A percentile compares a stretch with the other conserved stretches of the same genome.
These are phyloP conservation scores for Parietaria judaica DNA, from an alignment of 306 rosid species.

Conservation along the genomic window DNA sequence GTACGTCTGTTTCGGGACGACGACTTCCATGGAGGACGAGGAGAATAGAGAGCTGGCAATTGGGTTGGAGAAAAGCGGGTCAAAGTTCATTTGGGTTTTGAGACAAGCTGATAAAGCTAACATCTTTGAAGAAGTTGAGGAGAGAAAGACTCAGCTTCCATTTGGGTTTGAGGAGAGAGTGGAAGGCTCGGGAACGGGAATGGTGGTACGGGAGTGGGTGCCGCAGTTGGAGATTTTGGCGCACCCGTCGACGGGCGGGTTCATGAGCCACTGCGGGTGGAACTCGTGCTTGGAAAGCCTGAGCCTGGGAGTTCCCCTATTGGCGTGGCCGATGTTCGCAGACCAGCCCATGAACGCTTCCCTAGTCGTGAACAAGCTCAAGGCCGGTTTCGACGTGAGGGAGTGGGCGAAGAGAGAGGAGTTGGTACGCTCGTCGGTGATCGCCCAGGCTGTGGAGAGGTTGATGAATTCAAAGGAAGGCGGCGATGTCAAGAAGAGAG, in stretches of 20 bases:
- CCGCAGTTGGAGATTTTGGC: conserved; percentile 41
- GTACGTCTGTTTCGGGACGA: conserved; percentile 43
- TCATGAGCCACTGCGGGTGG: conserved; percentile 42
- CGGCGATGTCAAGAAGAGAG: conserved; percentile 31
- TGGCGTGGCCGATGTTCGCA: too few species aligned
- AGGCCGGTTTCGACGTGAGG: conserved; percentile 29
- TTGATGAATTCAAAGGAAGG: conserved; percentile 19
- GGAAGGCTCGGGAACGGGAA: conserved; percentile 31
- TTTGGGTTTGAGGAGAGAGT: conserved; percentile 43
- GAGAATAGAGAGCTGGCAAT: conserved; percentile 37
- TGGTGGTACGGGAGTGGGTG: conserved; percentile 38
- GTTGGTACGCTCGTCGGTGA: conserved; percentile 18
- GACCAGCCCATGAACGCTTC: conserved; percentile 45
- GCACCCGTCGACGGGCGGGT: conserved; percentile 38
- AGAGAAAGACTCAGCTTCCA: conserved; percentile 17
- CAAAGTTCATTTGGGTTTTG: conserved; percentile 41
- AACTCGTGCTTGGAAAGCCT: conserved; percentile 46
- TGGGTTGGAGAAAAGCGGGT: conserved; percentile 37
- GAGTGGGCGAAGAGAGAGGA: conserved; percentile 29
- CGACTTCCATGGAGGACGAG: conserved; percentile 26
- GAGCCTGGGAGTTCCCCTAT: too few species aligned
- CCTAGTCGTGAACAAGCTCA: conserved; percentile 27
- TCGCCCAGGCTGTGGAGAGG: conserved; percentile 16
- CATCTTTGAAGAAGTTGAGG: conserved; percentile 9
- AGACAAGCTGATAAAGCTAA: conserved; percentile 45